Evolutionary conservation across 1,284 basidiomycete species (phyloP).

Genomic region (Malassezia arunalokei): DNA sequence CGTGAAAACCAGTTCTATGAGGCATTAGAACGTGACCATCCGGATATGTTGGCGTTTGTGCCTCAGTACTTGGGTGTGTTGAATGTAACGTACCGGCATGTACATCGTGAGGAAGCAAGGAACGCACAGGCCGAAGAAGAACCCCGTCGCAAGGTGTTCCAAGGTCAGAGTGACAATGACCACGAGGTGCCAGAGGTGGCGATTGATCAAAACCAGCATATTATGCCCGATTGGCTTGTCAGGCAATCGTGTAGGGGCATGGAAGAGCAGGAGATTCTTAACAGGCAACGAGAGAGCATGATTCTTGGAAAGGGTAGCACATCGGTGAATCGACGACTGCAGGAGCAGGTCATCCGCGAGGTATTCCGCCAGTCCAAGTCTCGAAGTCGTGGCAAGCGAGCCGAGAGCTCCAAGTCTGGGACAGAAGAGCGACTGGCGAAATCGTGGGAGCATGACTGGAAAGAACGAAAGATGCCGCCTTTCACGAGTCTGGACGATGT

Average conservation of each 20-base stretch:
- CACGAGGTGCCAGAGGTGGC: conserved; percentile 58
- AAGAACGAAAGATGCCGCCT: background rate
- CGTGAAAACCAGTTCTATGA: conserved; percentile 98
- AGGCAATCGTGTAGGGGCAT: conserved; percentile 23
- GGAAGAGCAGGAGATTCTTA: background rate
- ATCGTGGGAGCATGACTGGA: conserved; percentile 20
- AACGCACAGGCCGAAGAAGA: conserved; percentile 1
- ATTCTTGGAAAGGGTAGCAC: conserved; percentile 40
- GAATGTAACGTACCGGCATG: conserved; percentile 70
- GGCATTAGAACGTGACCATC: conserved; percentile 81
- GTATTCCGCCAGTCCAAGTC: conserved; percentile 34
- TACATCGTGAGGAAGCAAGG: conserved; percentile 8
- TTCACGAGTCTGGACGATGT: background rate
- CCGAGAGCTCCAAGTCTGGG: background rate
- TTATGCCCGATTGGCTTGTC: conserved; percentile 80
- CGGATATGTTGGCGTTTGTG: conserved; percentile 78
- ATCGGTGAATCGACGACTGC: conserved; percentile 39
- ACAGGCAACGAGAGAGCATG: background rate
- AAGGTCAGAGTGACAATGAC: conserved; percentile 34
- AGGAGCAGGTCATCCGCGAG: conserved; percentile 43
- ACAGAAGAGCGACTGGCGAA: conserved; percentile 20
- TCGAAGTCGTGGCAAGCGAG: conserved; percentile 21
- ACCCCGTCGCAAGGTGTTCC: conserved; percentile 33
- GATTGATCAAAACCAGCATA: conserved; percentile 83
- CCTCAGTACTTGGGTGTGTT: conserved; percentile 95